Evolutionary conservation across 2,329 filamentous ascomycete genomes (phyloP).

Genomic region (Metarhizium anisopliae): DNA sequence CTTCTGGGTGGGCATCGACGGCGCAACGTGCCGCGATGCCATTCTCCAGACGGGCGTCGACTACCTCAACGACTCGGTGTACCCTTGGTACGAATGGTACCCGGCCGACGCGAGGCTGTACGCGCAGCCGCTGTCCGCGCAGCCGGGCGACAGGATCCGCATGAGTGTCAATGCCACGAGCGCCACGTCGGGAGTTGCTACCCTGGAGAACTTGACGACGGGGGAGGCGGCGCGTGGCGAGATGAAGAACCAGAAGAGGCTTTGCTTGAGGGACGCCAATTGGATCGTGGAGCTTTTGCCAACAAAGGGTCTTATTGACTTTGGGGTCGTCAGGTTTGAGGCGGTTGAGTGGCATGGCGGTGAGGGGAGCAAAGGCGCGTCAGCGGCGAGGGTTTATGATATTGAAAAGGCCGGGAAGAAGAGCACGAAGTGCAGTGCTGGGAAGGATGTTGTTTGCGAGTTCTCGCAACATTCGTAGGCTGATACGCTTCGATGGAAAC

Average conservation of each 20-base stretch:
- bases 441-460: not conserved
- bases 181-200: not conserved
- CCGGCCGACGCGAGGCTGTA: not conserved
- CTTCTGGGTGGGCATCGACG: slow-evolving; percentile 7
- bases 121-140: not conserved
- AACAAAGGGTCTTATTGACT: no score
- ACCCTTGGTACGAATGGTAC: slow-evolving; percentile 6
- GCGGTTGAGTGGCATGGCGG: not conserved
- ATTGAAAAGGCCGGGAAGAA: not conserved
- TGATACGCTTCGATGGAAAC: no score
- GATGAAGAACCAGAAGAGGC: no score
- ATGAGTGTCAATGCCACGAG: not conserved
- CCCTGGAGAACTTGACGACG: slow-evolving; percentile 1
- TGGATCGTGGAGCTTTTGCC: no score
- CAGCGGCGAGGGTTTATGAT: not conserved
- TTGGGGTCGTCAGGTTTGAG: not conserved
- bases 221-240: not conserved
- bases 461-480: not conserved
- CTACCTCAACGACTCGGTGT: slow-evolving; percentile 1
- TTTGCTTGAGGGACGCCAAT: no score
- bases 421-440: not conserved
- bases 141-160: slow-evolving; percentile 1
- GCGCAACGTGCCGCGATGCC: not conserved
- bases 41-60: slow-evolving; percentile 5
- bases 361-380: not conserved